Evolutionary conservation across 108 stramenopile species (phyloP), one percentile per base, ranked within the genome.

Genomic region (Skeletonema marinoi): DNA sequence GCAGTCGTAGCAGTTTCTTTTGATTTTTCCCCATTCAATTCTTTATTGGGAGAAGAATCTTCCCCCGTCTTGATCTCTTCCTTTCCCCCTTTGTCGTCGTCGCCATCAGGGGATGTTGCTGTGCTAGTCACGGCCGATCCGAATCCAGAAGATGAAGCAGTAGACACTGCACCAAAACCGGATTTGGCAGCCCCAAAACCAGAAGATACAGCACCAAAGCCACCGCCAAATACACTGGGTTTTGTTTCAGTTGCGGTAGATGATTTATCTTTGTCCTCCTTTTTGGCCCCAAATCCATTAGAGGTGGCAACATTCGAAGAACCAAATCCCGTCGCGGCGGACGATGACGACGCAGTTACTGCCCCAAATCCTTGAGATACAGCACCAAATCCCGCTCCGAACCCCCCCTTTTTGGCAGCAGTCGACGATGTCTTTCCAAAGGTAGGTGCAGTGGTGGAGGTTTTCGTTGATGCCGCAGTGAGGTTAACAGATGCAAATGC

Each of bases 161-260:
- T 46, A 16, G 44, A 16, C 17, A 33, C 64, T 36, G 46, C 60
- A 11, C 68, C 68, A 54, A 77, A 77, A n/a, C 76, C 68, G 60
- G 68, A 21, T 51, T 63, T 73, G 21, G 73, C 29, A 12, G 79
- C 51, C 13, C 73, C 73, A 51, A 73, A 73, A 50, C 73, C 73
- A 35, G 46, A 35, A 42, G 80, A 70, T 48, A 65, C 71, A 35
- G 71, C 58, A 1, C 75, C 75, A 44, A 83, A 83, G 13, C 75
- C 75, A 0, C 71, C 66, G 13, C 82, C 82, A 21, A 83, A 83
- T 29, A 46, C 51, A 10, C 48, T 51, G 31, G 77, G 54, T 32
- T 73, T 73, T 35, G 30, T 13, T 61, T 61, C 60, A 0, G 60
- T 61, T 13, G 60, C 2, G 16, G 44, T 46, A 16, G 44, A 46